Evolutionary conservation across 306 rosid species (phyloP).

Genomic region (Vachellia pachyceras): DNA sequence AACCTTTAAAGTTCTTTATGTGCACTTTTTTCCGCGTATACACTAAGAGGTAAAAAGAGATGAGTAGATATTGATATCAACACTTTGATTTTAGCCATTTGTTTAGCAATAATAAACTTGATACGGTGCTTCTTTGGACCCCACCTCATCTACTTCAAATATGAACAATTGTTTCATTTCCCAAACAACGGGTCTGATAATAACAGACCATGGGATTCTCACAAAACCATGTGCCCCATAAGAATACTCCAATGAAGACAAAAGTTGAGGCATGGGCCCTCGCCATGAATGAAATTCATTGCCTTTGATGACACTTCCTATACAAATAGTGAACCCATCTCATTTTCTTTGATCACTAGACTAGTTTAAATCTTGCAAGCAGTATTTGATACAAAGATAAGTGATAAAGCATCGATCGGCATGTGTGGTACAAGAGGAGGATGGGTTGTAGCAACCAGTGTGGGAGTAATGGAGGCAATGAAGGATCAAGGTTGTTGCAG

Average conservation of each 20-base stretch:
- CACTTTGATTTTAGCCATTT: background rate
- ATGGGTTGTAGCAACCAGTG: constrained; percentile 37
- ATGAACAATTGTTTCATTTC: constrained; percentile 38
- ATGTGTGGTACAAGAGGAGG: constrained; percentile 46
- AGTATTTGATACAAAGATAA: constrained; percentile 9
- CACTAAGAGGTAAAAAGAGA: background rate
- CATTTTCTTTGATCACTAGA: background rate
- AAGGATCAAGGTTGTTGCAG: constrained; percentile 69
- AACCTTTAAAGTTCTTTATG: background rate
- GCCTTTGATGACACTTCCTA: background rate
- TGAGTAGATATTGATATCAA: background rate
- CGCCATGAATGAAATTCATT: background rate
- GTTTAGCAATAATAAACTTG: background rate
- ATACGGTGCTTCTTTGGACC: background rate
- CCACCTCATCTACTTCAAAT: background rate
- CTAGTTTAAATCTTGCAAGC: background rate
- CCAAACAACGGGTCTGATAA: constrained; percentile 39
- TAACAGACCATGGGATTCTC: constrained; percentile 6
- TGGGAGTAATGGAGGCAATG: constrained; percentile 41
- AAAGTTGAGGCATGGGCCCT: constrained; percentile 5
- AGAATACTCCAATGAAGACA: background rate
- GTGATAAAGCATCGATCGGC: background rate
- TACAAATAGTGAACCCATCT: background rate
- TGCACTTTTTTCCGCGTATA: background rate
- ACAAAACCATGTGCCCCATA: constrained; percentile 38